phyloP scores from a whole-genome alignment of 176 grass and related monocot species.

The Oryza brachyantha region DNA sequence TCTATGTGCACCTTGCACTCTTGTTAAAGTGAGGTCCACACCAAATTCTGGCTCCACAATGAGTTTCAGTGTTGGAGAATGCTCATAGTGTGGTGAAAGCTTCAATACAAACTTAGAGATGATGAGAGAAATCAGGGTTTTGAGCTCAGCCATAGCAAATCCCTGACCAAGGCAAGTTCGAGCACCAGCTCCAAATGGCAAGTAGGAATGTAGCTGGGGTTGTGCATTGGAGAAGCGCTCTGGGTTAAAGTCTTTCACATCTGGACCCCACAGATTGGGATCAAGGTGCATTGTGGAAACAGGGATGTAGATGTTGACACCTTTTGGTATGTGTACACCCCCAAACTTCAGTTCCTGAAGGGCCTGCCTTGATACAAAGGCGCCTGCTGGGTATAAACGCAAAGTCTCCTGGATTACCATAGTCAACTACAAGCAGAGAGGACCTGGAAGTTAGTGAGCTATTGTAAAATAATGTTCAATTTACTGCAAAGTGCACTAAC shows the following conservation, averaged over 20 bases:
- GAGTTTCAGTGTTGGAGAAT: slow-evolving; percentile 72
- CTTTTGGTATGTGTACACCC: slow-evolving; percentile 67
- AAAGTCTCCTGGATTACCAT: slow-evolving; percentile 95
- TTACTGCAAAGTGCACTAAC: not conserved
- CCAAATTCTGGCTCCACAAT: slow-evolving; percentile 87
- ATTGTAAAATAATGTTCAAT: not conserved
- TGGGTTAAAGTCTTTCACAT: slow-evolving; percentile 78
- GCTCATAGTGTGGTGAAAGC: slow-evolving; percentile 51
- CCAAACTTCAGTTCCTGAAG: slow-evolving; percentile 68
- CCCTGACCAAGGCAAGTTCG: slow-evolving; percentile 94
- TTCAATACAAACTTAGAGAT: slow-evolving; percentile 69
- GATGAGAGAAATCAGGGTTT: slow-evolving; percentile 78
- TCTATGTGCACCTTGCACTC: slow-evolving; percentile 17
- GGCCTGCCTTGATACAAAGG: slow-evolving; percentile 79
- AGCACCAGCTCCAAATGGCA: slow-evolving; percentile 86
- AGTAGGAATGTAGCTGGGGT: slow-evolving; percentile 62
- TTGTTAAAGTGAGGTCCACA: slow-evolving; percentile 58
- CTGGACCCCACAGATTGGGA: slow-evolving; percentile 62
- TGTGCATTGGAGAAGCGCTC: slow-evolving; percentile 68
- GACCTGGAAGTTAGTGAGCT: slow-evolving; percentile 5
- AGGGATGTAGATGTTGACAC: slow-evolving; percentile 83
- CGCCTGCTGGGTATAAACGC: slow-evolving; percentile 82
- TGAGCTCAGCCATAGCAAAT: slow-evolving; percentile 89
- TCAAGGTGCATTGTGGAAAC: slow-evolving; percentile 92
- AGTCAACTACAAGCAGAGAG: slow-evolving; percentile 55